These are phyloP conservation scores for Thraustochytrium sp. DNA, from an alignment of 352 stramenopile species.

Conservation along the genomic window DNA sequence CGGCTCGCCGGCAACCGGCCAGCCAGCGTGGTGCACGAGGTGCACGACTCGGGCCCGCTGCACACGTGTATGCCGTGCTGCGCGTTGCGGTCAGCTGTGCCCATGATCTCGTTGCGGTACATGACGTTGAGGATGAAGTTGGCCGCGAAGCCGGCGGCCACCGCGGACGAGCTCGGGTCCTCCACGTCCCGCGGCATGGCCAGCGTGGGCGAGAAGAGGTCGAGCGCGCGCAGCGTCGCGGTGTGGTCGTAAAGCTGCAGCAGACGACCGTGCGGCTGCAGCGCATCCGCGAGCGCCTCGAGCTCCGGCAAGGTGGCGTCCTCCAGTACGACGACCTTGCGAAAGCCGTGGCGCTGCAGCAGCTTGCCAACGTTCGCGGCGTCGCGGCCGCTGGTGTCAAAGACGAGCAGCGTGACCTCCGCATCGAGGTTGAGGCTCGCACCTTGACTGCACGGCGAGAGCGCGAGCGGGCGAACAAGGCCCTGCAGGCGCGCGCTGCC, in stretches of 20 bases:
- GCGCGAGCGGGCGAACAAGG: not conserved
- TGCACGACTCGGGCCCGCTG: not conserved
- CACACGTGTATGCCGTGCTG: not conserved
- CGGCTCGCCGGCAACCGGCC: not conserved
- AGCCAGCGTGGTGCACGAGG: not conserved
- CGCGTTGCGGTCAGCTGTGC: not conserved
- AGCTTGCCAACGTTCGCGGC: not conserved
- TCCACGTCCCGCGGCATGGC: not conserved
- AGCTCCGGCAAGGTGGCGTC: too few species aligned
- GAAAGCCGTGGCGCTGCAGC: not conserved
- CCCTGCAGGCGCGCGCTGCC: not conserved
- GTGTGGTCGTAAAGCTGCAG: not conserved
- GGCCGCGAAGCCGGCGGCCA: not conserved
- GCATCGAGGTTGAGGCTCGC: not conserved
- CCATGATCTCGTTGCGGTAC: not conserved
- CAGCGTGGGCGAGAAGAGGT: conserved; percentile 13
- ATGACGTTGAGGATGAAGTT: conserved; percentile 13
- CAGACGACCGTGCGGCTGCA: not conserved
- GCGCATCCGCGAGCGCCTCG: not conserved
- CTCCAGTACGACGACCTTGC: not conserved
- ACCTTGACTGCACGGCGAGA: not conserved
- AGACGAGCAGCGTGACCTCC: not conserved
- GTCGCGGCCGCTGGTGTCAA: not conserved
- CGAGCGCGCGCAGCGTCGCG: not conserved
- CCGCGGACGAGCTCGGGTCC: not conserved